These are phyloP conservation scores for Schrenkiella parvula DNA, from an alignment of 345 rosid genomes.

Conservation along the genomic window DNA sequence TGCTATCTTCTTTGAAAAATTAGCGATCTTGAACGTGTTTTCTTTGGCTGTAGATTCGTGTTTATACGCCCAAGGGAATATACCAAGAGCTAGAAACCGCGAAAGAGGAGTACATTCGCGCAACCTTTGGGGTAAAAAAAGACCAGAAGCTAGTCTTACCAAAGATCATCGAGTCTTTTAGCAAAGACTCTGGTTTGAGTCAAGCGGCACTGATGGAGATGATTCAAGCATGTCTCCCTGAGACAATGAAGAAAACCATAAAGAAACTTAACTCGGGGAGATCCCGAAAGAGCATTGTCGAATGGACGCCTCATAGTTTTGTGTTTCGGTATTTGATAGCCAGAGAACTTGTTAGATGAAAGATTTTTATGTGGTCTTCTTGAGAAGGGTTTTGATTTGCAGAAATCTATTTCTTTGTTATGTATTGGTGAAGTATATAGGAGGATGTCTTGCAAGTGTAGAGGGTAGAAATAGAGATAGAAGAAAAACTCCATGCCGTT, in stretches of 20 bases:
- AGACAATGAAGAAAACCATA: constrained; percentile 43
- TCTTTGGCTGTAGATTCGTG: constrained; percentile 51
- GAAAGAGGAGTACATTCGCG: constrained; percentile 81
- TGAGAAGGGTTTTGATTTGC: background rate
- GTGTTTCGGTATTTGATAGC: constrained; percentile 79
- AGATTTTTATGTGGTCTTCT: background rate
- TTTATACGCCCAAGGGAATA: constrained; percentile 67
- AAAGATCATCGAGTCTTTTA: constrained; percentile 68
- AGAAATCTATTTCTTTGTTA: background rate
- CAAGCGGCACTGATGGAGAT: constrained; percentile 56
- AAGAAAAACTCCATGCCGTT: constrained; percentile 22
- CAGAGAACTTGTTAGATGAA: constrained; percentile 66
- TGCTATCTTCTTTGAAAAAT: background rate
- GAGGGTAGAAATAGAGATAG: constrained; percentile 12
- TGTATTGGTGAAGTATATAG: constrained; percentile 16
- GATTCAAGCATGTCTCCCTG: constrained; percentile 66
- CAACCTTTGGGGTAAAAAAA: constrained; percentile 61
- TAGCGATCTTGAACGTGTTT: constrained; percentile 9
- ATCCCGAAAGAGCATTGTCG: constrained; percentile 58
- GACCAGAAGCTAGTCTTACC: constrained; percentile 81
- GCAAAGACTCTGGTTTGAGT: constrained; percentile 66
- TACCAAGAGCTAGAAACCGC: constrained; percentile 78
- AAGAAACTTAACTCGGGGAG: constrained; percentile 57
- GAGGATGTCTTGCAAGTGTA: constrained; percentile 4
- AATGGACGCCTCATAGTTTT: constrained; percentile 85